phyloP scores from a whole-genome alignment of 2,329 filamentous ascomycete species.

The Sclerotiophoma versabilis region DNA sequence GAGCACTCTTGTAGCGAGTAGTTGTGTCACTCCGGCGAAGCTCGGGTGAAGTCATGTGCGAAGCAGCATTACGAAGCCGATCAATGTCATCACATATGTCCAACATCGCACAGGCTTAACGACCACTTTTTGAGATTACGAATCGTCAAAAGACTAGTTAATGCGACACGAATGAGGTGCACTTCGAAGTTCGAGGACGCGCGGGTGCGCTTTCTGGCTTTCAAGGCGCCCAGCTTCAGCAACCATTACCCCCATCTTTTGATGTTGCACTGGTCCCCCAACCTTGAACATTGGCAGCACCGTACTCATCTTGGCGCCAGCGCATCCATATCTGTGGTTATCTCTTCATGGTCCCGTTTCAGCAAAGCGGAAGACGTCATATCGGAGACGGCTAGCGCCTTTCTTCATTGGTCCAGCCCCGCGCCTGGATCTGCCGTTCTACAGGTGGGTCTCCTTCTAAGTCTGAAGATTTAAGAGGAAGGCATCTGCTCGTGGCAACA shows the following conservation, averaged over 20 bases:
- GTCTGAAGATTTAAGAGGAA: conserved; percentile 32
- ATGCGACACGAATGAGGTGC: neutral
- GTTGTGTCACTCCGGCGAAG: neutral
- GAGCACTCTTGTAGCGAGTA: neutral
- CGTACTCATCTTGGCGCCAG: conserved; percentile 19
- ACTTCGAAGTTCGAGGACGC: conserved; percentile 1
- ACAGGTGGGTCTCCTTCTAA: conserved; percentile 19
- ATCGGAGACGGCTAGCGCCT: conserved; percentile 28
- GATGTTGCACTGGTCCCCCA: conserved; percentile 14
- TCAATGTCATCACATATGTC: neutral
- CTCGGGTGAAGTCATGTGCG: neutral
- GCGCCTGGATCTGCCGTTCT: conserved; percentile 26
- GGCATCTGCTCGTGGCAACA: conserved; percentile 21
- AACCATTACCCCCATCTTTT: conserved; percentile 21
- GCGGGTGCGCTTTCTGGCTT: neutral
- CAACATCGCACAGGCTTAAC: neutral
- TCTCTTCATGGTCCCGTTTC: conserved; percentile 7
- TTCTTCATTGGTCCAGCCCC: conserved; percentile 35
- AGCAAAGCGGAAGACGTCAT: conserved; percentile 22
- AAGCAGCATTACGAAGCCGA: too few species aligned
- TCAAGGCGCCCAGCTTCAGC: neutral
- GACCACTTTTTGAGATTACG: neutral
- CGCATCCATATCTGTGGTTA: conserved; percentile 7
- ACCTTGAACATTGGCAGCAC: conserved; percentile 30
- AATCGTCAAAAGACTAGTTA: neutral